These are phyloP conservation scores for Suhomyces coccinellae DNA, from an alignment of 1,139 yeast genomes.

Conservation along the genomic window DNA sequence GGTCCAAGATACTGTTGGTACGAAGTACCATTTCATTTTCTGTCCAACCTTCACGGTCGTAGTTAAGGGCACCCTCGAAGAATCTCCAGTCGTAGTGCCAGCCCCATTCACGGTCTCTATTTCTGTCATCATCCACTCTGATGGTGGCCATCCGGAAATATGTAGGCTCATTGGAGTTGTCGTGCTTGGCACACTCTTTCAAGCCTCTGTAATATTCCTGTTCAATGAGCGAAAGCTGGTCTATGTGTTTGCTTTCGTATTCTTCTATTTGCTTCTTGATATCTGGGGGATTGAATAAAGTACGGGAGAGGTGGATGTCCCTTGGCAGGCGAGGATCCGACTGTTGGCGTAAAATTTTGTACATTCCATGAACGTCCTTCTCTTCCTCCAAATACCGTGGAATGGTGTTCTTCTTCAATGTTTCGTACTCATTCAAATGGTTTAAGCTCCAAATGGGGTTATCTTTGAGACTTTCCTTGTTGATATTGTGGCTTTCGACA, in stretches of 20 bases:
- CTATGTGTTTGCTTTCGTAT: constrained; percentile 16
- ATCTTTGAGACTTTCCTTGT: constrained; percentile 14
- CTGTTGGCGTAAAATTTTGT: constrained; percentile 19
- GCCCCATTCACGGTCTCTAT: constrained; percentile 31
- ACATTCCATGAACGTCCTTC: constrained; percentile 29
- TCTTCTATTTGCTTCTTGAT: constrained; percentile 22
- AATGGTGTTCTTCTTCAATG: constrained; percentile 19
- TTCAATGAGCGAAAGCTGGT: constrained; percentile 10
- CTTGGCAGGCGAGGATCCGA: constrained; percentile 18
- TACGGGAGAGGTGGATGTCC: constrained; percentile 20
- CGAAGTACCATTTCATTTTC: constrained; percentile 17
- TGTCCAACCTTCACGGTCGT: constrained; percentile 20
- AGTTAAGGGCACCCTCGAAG: constrained; percentile 21
- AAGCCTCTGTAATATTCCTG: constrained; percentile 17
- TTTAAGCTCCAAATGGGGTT: constrained; percentile 19
- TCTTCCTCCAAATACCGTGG: constrained; percentile 23
- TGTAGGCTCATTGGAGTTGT: constrained; percentile 18
- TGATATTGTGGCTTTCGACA: constrained; percentile 12
- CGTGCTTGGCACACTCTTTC: constrained; percentile 12
- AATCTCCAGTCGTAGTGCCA: constrained; percentile 27
- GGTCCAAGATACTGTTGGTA: constrained; percentile 29
- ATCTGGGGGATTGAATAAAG: constrained; percentile 26
- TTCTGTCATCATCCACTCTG: constrained; percentile 17
- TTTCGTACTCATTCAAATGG: constrained; percentile 23
- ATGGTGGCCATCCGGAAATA: constrained; percentile 23